Percentiles rank a stretch among this genome's conserved stretches.
Evolutionary conservation across 805 yeast species (phyloP).

Genomic region (Geotrichum ghanense): DNA sequence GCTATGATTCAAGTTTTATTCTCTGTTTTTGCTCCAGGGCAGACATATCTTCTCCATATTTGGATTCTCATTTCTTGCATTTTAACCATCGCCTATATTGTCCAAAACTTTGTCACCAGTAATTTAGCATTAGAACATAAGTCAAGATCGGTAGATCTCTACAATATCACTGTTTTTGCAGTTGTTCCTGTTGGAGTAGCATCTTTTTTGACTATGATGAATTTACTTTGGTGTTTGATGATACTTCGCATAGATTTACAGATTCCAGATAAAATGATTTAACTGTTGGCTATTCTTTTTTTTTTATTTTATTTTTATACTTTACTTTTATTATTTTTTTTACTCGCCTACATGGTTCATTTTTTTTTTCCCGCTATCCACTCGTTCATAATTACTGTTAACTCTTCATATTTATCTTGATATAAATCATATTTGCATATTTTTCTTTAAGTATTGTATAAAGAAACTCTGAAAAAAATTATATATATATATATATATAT

Average conservation of each 20-base stretch:
- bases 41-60: constrained; percentile 67
- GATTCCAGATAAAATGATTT: constrained; percentile 6
- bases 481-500: no score
- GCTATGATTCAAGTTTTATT: constrained; percentile 59
- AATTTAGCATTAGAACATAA: constrained; percentile 31
- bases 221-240: constrained; percentile 60
- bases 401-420: no score
- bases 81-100: constrained; percentile 65
- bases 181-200: constrained; percentile 98
- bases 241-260: constrained; percentile 55
- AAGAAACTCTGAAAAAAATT: no score
- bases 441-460: no score
- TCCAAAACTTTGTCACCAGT: constrained; percentile 82
- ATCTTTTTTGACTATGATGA: constrained; percentile 84
- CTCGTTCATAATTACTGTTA: no score
- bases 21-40: constrained; percentile 58
- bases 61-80: constrained; percentile 89
- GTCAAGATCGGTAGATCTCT: constrained; percentile 69
- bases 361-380: no score
- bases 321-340: background rate
- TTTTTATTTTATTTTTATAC: background rate
- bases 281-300: background rate
- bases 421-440: no score
- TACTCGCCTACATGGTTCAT: no score
- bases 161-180: constrained; percentile 86